phyloP scores from a whole-genome alignment of 768 basidiomycete genomes.

The Punctularia strigosozonata region DNA sequence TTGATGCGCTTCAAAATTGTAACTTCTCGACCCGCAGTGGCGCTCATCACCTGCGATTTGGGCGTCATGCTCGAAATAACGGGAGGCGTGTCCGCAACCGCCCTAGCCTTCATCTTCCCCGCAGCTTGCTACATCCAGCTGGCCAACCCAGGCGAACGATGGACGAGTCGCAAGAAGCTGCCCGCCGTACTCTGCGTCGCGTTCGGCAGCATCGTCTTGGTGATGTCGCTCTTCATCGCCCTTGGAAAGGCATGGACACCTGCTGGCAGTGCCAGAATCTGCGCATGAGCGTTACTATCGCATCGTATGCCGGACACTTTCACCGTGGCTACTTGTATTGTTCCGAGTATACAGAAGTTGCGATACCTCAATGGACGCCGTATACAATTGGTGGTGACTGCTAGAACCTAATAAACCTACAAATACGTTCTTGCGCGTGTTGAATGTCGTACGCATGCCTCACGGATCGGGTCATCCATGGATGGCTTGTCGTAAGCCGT shows the following conservation, averaged over 20 bases:
- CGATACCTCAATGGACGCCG: too few relatives aligned
- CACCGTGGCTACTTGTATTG: too few relatives aligned
- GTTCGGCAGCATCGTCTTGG: conserved; percentile 72
- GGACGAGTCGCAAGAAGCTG: conserved; percentile 62
- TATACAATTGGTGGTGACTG: too few relatives aligned
- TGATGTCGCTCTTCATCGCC: conserved; percentile 66
- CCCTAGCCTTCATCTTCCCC: conserved; percentile 88
- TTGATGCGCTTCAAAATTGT: neutral
- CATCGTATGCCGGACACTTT: too few relatives aligned
- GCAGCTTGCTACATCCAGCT: conserved; percentile 81
- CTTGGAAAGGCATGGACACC: conserved; percentile 68
- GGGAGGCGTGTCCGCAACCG: conserved; percentile 89
- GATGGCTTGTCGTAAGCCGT: conserved; percentile 35
- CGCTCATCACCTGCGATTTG: conserved; percentile 88
- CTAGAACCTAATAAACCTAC: too few relatives aligned
- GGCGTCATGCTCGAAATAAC: conserved; percentile 98
- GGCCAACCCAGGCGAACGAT: conserved; percentile 30
- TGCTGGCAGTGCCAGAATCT: conserved; percentile 63
- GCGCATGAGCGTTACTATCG: conserved; percentile 35
- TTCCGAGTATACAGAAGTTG: too few relatives aligned
- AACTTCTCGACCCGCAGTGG: conserved; percentile 36
- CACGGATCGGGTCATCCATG: neutral
- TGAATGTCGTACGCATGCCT: too few relatives aligned
- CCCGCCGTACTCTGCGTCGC: conserved; percentile 60
- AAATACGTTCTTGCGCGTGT: too few relatives aligned